phyloP scores from a whole-genome alignment of 345 rosid species.

The Orychophragmus violaceus region DNA sequence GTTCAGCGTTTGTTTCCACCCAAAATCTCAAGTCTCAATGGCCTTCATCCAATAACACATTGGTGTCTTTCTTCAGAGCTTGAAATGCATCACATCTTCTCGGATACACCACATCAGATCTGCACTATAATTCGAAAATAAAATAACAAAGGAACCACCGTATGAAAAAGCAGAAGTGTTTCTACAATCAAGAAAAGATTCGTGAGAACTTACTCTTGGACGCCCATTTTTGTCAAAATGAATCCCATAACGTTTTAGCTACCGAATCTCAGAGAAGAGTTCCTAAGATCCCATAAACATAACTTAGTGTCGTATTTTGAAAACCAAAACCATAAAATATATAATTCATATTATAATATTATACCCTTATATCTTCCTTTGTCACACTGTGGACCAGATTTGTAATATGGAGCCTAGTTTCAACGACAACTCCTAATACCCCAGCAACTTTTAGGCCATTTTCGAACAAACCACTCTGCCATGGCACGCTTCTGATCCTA shows the following conservation, averaged over 20 bases:
- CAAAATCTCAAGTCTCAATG: slow-evolving; percentile 81
- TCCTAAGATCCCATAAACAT: slow-evolving; percentile 45
- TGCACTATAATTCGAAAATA: slow-evolving; percentile 63
- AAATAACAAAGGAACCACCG: not conserved
- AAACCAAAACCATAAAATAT: slow-evolving; percentile 14
- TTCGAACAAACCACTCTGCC: slow-evolving; percentile 86
- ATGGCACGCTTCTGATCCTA: slow-evolving; percentile 66
- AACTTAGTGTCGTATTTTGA: slow-evolving; percentile 11
- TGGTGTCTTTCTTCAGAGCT: slow-evolving; percentile 81
- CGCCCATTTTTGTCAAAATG: slow-evolving; percentile 79
- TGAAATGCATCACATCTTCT: slow-evolving; percentile 91
- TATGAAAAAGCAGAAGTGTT: not conserved
- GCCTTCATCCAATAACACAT: slow-evolving; percentile 80
- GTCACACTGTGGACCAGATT: slow-evolving; percentile 81
- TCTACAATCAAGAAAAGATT: not conserved
- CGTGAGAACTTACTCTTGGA: slow-evolving; percentile 56
- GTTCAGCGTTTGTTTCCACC: slow-evolving; percentile 51
- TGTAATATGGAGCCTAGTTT: slow-evolving; percentile 71
- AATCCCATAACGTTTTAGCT: slow-evolving; percentile 74
- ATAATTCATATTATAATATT: slow-evolving; percentile 8
- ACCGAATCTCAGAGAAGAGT: slow-evolving; percentile 87
- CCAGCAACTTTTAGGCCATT: slow-evolving; percentile 93
- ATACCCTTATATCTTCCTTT: slow-evolving; percentile 95
- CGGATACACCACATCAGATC: slow-evolving; percentile 84
- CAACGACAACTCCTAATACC: slow-evolving; percentile 72